phyloP scores from a whole-genome alignment of 1,284 basidiomycete genomes.

The Ganoderma lingzhi region DNA sequence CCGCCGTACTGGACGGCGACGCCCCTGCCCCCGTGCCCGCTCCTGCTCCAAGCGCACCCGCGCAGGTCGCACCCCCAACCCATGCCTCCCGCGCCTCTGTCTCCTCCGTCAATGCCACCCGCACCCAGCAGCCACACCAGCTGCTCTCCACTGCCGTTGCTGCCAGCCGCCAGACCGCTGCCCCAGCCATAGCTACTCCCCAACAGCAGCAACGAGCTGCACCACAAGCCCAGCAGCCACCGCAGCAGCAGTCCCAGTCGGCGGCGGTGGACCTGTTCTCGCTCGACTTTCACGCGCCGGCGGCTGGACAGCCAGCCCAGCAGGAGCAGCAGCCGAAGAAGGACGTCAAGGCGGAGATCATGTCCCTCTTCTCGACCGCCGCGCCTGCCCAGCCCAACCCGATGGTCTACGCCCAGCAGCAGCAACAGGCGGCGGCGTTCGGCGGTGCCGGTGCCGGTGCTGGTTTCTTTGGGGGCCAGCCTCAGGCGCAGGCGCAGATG shows the following conservation, averaged over 20 bases:
- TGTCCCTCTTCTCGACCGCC: slow-evolving; percentile 81
- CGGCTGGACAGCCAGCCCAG: slow-evolving; percentile 43
- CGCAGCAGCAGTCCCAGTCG: slow-evolving; percentile 33
- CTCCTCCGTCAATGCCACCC: slow-evolving; percentile 49
- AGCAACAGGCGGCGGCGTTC: slow-evolving; percentile 24
- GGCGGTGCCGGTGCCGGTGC: slow-evolving; percentile 16
- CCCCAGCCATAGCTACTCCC: slow-evolving; percentile 27
- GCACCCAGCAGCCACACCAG: slow-evolving; percentile 55
- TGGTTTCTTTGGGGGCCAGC: slow-evolving; percentile 24
- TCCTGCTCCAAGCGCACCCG: slow-evolving; percentile 40
- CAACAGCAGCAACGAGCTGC: slow-evolving; percentile 33
- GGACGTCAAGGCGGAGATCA: slow-evolving; percentile 86
- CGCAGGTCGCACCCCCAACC: slow-evolving; percentile 38
- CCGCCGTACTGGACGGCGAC: slow-evolving; percentile 76
- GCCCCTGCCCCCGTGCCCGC: slow-evolving; percentile 38
- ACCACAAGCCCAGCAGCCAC: slow-evolving; percentile 29
- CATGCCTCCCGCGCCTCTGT: slow-evolving; percentile 39
- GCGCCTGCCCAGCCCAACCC: slow-evolving; percentile 42
- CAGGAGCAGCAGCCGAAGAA: slow-evolving; percentile 57
- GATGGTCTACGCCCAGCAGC: slow-evolving; percentile 20
- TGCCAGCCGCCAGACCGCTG: slow-evolving; percentile 35
- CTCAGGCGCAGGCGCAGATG: slow-evolving; percentile 32
- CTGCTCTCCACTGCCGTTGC: slow-evolving; percentile 55
- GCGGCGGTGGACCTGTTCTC: slow-evolving; percentile 78
- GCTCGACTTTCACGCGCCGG: slow-evolving; percentile 81